These are phyloP conservation scores for Malassezia cuniculi DNA, from an alignment of 1,284 basidiomycete species.

Conservation along the genomic window DNA sequence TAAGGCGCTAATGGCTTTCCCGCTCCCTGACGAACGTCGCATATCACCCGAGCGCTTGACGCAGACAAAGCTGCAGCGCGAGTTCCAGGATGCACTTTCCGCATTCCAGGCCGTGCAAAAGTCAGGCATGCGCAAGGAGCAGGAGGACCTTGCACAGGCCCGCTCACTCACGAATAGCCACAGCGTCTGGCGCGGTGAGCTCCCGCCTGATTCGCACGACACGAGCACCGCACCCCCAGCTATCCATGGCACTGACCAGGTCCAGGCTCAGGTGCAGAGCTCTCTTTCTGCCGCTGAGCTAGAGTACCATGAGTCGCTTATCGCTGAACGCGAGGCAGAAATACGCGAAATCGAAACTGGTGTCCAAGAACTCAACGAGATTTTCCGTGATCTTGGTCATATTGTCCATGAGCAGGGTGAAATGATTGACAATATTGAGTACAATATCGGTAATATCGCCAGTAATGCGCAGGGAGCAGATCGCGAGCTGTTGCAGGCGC, in stretches of 20 bases:
- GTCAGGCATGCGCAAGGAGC: constrained; percentile 55
- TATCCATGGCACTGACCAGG: no score
- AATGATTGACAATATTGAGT: constrained; percentile 94
- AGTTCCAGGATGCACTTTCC: constrained; percentile 74
- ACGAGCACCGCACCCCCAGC: no score
- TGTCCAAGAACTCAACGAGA: constrained; percentile 90
- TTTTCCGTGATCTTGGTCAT: constrained; percentile 89
- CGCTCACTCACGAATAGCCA: constrained; percentile 47
- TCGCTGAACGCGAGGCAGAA: constrained; percentile 84
- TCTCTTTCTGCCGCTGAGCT: constrained; percentile 62
- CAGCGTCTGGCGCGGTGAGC: not conserved
- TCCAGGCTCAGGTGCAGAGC: constrained; percentile 11
- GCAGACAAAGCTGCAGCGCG: constrained; percentile 79
- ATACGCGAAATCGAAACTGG: constrained; percentile 94
- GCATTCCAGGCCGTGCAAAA: constrained; percentile 57
- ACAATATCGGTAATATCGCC: constrained; percentile 76
- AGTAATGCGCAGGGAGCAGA: constrained; percentile 72
- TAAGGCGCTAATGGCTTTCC: constrained; percentile 52
- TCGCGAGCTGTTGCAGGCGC: constrained; percentile 73
- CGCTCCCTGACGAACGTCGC: constrained; percentile 9
- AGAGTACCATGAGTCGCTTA: constrained; percentile 88
- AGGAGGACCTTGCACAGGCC: constrained; percentile 68
- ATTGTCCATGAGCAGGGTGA: constrained; percentile 87
- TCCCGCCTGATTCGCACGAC: no score
- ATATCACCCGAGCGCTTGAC: constrained; percentile 37